Evolutionary conservation across 129 eudicot species (phyloP), one percentile per base, ranked within the genome.

Genomic region (Deinandra increscens): DNA sequence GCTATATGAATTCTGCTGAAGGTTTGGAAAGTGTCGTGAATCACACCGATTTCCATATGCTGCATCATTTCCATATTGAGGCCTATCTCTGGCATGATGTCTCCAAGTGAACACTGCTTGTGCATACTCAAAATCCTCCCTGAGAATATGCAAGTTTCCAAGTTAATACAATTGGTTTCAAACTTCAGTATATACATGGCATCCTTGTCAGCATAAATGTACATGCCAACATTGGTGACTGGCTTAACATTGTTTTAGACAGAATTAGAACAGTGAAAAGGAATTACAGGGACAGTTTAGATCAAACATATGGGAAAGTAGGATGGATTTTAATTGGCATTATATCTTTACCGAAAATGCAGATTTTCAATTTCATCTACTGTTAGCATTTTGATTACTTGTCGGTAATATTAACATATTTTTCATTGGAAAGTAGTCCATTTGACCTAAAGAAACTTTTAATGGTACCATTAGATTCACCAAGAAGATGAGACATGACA

Each of bases 61-160:
- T 68, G 75, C 73, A 48, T 51, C 61, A 51, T 66, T 80, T 50
- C 84, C 80, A 14, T 51, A 60, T 4, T 70, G 78, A 22, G 76
- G 49, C 23, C 34, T 75, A 66, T 64, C 83, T 70, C 81, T 75
- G 46, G 23, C 60, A 64, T 76, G 79, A 13, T 83, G 77, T 58
- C 82, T 71, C 82, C 83, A 77, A 36, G 64, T 68, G 43, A 79
- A 70, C 4, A 77, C 74, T 69, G 78, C 87, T 76, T 77, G 79
- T 51, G 46, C 66, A 54, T 79, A 68, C 71, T 79, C 88, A 75
- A 67, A 62, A 67, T 90, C 91, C 42, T 86, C 94, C 68, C 97
- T 90, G 88, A 68, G 71, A 37, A 31, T 31, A 78, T 68, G 53
- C 68, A 63, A 17, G 54, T 3, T 56, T 36, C 58, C 31, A 71